Percentiles rank a stretch among this genome's conserved stretches.
phyloP scores from a whole-genome alignment of 129 eudicot genomes.

The Pseudognaphalium luteoalbum region DNA sequence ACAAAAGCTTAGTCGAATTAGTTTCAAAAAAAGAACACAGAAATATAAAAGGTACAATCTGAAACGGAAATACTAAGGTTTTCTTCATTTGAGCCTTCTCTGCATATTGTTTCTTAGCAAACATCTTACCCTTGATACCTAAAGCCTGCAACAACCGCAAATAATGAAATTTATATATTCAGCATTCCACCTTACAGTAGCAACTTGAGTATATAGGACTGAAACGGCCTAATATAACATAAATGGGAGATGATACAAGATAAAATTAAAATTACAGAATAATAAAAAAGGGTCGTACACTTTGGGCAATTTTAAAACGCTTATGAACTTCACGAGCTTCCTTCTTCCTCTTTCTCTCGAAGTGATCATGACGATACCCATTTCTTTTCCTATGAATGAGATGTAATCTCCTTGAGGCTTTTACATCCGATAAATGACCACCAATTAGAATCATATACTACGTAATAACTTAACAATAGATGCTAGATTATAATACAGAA shows the following conservation, averaged over 20 bases:
- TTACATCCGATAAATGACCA: conserved; percentile 9
- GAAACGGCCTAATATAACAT: not conserved
- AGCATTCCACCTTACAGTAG: not conserved
- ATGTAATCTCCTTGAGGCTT: conserved; percentile 99
- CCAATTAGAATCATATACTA: not conserved
- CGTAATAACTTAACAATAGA: not conserved
- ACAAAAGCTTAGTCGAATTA: not conserved
- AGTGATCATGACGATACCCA: conserved; percentile 88
- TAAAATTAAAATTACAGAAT: not conserved
- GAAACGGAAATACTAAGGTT: conserved; percentile 50
- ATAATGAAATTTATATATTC: not conserved
- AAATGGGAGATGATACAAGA: not conserved
- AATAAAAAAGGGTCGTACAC: conserved; percentile 28
- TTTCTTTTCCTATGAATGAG: conserved; percentile 83
- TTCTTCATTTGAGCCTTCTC: conserved; percentile 95
- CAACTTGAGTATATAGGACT: not conserved
- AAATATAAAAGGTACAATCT: not conserved
- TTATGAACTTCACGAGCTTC: conserved; percentile 94
- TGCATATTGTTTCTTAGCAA: conserved; percentile 70
- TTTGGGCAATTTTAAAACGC: conserved; percentile 71
- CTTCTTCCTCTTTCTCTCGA: conserved; percentile 94
- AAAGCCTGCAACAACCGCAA: conserved; percentile 45
- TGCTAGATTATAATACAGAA: not conserved
- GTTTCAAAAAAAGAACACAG: not conserved
- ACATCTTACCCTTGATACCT: conserved; percentile 93